phyloP scores from a whole-genome alignment of 129 eudicot species.

The Flaveria robusta region DNA sequence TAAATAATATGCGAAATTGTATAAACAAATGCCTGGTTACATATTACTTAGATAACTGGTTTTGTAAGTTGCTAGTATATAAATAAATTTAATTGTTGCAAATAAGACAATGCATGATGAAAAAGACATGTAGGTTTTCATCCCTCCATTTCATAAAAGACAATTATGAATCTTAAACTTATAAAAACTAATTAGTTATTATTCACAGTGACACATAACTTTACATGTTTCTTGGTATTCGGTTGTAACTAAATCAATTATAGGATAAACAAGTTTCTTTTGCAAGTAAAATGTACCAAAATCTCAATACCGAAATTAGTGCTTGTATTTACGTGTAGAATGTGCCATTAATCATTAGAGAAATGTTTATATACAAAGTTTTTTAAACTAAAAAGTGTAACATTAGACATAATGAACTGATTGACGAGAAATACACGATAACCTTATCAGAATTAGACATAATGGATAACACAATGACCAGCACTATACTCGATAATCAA shows the following conservation, averaged over 20 bases:
- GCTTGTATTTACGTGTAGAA: conserved; percentile 6
- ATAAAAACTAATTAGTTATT: too few relatives aligned
- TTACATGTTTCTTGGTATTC: conserved; percentile 8
- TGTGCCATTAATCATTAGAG: not conserved
- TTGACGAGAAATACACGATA: too few relatives aligned
- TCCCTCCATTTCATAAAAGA: not conserved
- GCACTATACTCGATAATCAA: too few relatives aligned
- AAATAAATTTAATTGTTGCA: not conserved
- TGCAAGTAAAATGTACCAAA: conserved; percentile 18
- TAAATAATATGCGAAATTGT: too few relatives aligned
- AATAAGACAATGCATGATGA: not conserved
- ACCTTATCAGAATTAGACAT: too few relatives aligned
- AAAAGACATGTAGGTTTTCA: not conserved
- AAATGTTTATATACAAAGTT: not conserved
- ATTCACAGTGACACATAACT: conserved; percentile 7
- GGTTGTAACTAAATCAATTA: conserved; percentile 13
- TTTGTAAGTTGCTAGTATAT: not conserved
- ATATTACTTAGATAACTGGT: not conserved
- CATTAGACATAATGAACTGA: too few relatives aligned
- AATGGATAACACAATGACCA: too few relatives aligned
- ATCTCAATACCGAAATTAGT: not conserved
- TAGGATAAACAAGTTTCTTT: not conserved
- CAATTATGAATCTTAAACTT: not conserved
- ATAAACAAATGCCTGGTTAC: too few relatives aligned
- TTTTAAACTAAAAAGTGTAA: too few relatives aligned